Percentiles rank a stretch among this genome's conserved stretches.
Evolutionary conservation across 306 rosid genomes (phyloP).

Genomic region (Corylus americana): DNA sequence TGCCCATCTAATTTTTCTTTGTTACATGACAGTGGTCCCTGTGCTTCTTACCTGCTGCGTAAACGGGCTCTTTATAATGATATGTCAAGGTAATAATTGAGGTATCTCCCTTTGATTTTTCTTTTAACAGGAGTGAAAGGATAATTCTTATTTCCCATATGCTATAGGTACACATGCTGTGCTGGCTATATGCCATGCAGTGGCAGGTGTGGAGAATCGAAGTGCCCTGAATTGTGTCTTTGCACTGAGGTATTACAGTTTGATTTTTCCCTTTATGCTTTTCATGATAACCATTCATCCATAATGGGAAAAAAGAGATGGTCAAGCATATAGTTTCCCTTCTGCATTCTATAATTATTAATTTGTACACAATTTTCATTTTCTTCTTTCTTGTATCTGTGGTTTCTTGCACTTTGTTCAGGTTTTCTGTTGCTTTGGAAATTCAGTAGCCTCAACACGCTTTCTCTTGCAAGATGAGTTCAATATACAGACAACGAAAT

Average conservation of each 20-base stretch:
- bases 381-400: background rate
- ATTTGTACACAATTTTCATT: background rate
- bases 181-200: slow-evolving; percentile 98
- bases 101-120: background rate
- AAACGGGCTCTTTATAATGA: slow-evolving; percentile 80
- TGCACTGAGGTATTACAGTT: slow-evolving; percentile 73
- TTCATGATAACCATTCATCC: background rate
- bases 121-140: slow-evolving; percentile 4
- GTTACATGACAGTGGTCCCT: slow-evolving; percentile 60
- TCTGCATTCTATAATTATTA: background rate
- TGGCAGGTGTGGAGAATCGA: slow-evolving; percentile 88
- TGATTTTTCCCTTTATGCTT: background rate
- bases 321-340: background rate
- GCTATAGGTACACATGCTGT: slow-evolving; percentile 74
- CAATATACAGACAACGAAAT: slow-evolving; percentile 81
- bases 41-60: slow-evolving; percentile 82
- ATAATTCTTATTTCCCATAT: slow-evolving; percentile 19
- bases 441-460: slow-evolving; percentile 92
- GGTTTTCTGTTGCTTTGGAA: slow-evolving; percentile 81
- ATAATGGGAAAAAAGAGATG: background rate
- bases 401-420: slow-evolving; percentile 36
- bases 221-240: slow-evolving; percentile 81
- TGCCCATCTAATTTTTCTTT: slow-evolving; percentile 16
- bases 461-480: slow-evolving; percentile 89
- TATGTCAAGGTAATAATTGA: slow-evolving; percentile 74